Conservation (phyloP, 1,139 yeast genomes). For the Scheffersomyces lignicola region DNA sequence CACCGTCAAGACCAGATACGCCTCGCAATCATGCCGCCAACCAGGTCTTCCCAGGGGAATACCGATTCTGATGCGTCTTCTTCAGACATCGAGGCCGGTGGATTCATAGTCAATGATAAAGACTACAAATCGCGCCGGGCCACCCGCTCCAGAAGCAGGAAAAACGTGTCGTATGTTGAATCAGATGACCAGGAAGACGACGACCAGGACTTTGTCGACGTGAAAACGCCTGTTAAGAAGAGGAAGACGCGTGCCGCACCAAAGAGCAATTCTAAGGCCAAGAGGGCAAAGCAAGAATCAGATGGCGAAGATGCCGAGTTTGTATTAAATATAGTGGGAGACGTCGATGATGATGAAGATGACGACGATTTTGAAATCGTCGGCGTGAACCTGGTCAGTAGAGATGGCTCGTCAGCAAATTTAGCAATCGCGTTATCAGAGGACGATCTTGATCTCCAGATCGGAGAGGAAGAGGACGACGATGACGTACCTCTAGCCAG, state of each 20-base stretch:
- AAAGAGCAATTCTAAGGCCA: conserved; percentile 12
- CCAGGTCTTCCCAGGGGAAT: neutral
- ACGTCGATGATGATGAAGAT: conserved; percentile 25
- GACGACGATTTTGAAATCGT: conserved; percentile 24
- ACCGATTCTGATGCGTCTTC: conserved; percentile 10
- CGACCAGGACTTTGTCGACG: conserved; percentile 17
- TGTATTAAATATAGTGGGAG: conserved; percentile 16
- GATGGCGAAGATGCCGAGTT: conserved; percentile 23
- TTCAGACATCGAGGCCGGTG: conserved; percentile 32
- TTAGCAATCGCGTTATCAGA: conserved; percentile 27
- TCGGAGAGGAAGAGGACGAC: conserved; percentile 15
- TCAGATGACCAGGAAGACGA: conserved; percentile 23
- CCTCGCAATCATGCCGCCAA: conserved; percentile 10
- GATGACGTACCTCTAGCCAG: conserved; percentile 27
- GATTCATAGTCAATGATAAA: conserved; percentile 44
- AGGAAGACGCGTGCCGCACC: conserved; percentile 17
- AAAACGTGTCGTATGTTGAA: conserved; percentile 21
- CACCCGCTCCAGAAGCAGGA: conserved; percentile 15
- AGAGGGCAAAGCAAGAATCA: conserved; percentile 12
- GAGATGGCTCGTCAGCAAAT: conserved; percentile 20
- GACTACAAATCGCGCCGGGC: conserved; percentile 21
- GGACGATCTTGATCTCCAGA: conserved; percentile 17
- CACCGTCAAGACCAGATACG: too few relatives aligned
- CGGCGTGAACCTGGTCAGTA: conserved; percentile 12
- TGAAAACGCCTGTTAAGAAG: conserved; percentile 13